Conservation (phyloP, 768 basidiomycete genomes). For the Ramaria sp. region DNA sequence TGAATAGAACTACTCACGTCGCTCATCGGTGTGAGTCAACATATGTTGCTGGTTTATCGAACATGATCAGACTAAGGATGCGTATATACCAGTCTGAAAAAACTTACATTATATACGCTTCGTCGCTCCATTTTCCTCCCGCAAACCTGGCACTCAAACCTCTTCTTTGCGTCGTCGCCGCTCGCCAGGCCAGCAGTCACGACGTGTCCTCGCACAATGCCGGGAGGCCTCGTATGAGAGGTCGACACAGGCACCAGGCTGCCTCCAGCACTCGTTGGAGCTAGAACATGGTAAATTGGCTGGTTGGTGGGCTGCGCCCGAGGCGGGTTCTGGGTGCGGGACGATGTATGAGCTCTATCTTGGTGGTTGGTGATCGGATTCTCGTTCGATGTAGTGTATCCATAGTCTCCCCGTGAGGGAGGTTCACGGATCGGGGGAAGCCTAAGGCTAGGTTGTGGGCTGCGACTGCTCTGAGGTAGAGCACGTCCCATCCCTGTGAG, state of each 20-base stretch:
- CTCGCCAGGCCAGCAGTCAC: background rate
- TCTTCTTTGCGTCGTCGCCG: conserved; percentile 4
- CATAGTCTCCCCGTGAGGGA: background rate
- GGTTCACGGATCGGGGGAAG: conserved; percentile 4
- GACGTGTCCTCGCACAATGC: conserved; percentile 6
- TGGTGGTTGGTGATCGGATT: background rate
- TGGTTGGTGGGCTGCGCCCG: background rate
- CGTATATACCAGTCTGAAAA: background rate
- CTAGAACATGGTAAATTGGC: conserved; percentile 5
- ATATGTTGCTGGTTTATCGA: conserved; percentile 6
- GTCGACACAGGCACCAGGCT: conserved; percentile 4
- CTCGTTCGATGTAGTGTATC: background rate
- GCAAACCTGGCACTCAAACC: conserved; percentile 7
- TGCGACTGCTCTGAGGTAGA: background rate
- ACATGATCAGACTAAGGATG: background rate
- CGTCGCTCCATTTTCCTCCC: conserved; percentile 7
- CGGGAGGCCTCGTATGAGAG: conserved; percentile 4
- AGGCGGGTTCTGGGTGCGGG: background rate
- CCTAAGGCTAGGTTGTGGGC: background rate
- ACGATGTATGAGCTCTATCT: background rate
- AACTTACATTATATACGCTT: conserved; percentile 10
- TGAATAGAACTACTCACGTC: background rate
- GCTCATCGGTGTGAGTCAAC: conserved; percentile 7
- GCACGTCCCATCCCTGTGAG: background rate
- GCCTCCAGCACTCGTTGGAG: background rate